Base-by-base conservation (phyloP, 306 rosid genomes). In the Malus asiatica region DNA sequence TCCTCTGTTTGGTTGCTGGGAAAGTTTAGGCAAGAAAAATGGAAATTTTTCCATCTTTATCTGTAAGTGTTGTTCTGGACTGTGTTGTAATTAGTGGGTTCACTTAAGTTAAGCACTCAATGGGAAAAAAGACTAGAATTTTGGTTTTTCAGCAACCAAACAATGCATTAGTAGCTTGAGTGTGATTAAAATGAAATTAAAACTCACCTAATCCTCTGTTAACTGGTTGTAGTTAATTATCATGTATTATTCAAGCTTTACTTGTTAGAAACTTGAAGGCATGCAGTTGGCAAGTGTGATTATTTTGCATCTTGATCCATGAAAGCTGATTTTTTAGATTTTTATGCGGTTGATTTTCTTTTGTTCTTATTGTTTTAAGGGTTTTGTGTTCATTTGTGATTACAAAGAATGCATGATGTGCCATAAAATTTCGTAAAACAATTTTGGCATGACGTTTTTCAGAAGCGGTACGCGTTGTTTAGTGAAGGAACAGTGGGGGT, bases 1-100 rank as follows among this genome's bases (percentile, higher is more conserved):
- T n/a, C 30, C 59, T 61, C 40, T 62, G 19, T 74, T 78, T 75
- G 66, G 59, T 64, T 76, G 48, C 38, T 66, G 71, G 29, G 53
- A 80, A 78, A 48, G 20, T 48, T 76, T 63, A 35, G 69, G 76
- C 66, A 65, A 64, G 33, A 10, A 18, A 70, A 69, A 19, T 4
- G 42, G 13, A 7, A 52, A 70, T 8, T 1, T 11, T n/a, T 44
- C n/a, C 38, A 33, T 27, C 35, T 64, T 67, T 7, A 14, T 20
- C 29, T 11, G 35, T 25, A 64, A 32, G 1, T 78, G 67, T 76
- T 25, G 57, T 19, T 33, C 29, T 65, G 7, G 33, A 32, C 75
- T 6, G 1, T 4, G 44, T 6, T 44, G 44, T 11, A 33, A 75
- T 68, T 70, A 19, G 16, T 68, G 51, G 58, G 20, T 22, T 63